These are phyloP conservation scores for Pistacia atlantica DNA, from an alignment of 345 rosid species.

Conservation along the genomic window DNA sequence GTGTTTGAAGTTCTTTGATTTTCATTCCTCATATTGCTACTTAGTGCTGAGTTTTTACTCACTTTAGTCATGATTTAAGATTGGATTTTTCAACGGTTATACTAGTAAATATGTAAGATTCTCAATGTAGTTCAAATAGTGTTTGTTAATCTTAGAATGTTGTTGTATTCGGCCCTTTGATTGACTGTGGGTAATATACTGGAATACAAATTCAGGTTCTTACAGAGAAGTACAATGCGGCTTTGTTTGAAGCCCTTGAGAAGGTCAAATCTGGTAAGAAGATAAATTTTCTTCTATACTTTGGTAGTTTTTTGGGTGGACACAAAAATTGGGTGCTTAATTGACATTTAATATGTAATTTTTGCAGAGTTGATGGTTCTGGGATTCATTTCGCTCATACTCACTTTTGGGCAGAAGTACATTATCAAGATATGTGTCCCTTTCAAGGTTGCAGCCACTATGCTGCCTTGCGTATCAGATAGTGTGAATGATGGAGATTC, in stretches of 20 bases:
- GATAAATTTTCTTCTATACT: background rate
- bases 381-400: slow-evolving; percentile 89
- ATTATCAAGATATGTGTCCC: slow-evolving; percentile 71
- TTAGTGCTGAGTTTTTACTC: background rate
- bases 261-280: slow-evolving; percentile 80
- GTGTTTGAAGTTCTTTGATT: background rate
- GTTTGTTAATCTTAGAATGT: background rate
- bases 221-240: slow-evolving; percentile 74
- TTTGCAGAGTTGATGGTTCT: slow-evolving; percentile 90
- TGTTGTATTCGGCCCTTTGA: background rate
- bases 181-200: background rate
- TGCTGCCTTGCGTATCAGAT: slow-evolving; percentile 67
- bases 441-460: slow-evolving; percentile 46
- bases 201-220: slow-evolving; percentile 54
- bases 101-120: background rate
- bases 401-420: slow-evolving; percentile 72
- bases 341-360: slow-evolving; percentile 6
- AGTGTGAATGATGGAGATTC: background rate
- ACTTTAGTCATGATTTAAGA: background rate
- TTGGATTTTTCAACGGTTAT: background rate
- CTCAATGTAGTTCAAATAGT: no score
- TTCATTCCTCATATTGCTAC: background rate
- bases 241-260: slow-evolving; percentile 84
- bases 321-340: background rate
- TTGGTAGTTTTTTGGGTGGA: background rate